Percentiles rank a stretch among this genome's conserved stretches.
These are phyloP conservation scores for Rossbeevera mucosa DNA, from an alignment of 768 basidiomycete genomes.

Conservation along the genomic window DNA sequence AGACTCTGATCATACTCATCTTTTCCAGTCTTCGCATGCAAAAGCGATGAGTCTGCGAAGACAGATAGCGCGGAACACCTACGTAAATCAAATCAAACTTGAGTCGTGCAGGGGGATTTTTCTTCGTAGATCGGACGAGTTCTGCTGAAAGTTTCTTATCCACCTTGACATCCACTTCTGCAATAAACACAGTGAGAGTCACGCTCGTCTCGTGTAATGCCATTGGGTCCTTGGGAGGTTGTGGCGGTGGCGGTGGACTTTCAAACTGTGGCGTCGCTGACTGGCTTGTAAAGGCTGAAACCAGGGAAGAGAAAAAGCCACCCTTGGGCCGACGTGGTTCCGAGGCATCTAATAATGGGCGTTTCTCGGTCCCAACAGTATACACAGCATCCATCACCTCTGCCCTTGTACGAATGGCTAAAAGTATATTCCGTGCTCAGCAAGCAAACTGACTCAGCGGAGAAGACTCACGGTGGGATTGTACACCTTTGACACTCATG, in stretches of 20 bases:
- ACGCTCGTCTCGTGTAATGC: slow-evolving; percentile 25
- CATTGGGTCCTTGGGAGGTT: slow-evolving; percentile 21
- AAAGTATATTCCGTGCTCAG: background rate
- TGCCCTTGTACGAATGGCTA: slow-evolving; percentile 37
- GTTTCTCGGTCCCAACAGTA: slow-evolving; percentile 33
- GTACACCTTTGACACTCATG: slow-evolving; percentile 68
- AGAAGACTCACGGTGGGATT: slow-evolving; percentile 50
- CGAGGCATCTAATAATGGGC: slow-evolving; percentile 34
- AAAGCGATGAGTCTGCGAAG: slow-evolving; percentile 1
- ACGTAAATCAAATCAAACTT: slow-evolving; percentile 79
- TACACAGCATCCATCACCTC: slow-evolving; percentile 13
- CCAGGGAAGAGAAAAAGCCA: slow-evolving; percentile 45
- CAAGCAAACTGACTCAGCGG: background rate
- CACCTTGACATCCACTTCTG: slow-evolving; percentile 52
- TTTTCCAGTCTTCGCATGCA: slow-evolving; percentile 60
- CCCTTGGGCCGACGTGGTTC: slow-evolving; percentile 28
- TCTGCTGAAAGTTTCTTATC: slow-evolving; percentile 67
- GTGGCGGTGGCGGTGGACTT: slow-evolving; percentile 5
- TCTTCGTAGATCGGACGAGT: slow-evolving; percentile 89
- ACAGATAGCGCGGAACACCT: background rate
- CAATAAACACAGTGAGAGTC: slow-evolving; percentile 32
- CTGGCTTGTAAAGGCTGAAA: slow-evolving; percentile 24
- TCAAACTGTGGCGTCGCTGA: slow-evolving; percentile 10
- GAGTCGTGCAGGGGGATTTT: slow-evolving; percentile 75
- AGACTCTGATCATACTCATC: slow-evolving; percentile 73